Evolutionary conservation across 2,329 filamentous ascomycete genomes (phyloP).

Genomic region (Tolypocladium ovalisporum): DNA sequence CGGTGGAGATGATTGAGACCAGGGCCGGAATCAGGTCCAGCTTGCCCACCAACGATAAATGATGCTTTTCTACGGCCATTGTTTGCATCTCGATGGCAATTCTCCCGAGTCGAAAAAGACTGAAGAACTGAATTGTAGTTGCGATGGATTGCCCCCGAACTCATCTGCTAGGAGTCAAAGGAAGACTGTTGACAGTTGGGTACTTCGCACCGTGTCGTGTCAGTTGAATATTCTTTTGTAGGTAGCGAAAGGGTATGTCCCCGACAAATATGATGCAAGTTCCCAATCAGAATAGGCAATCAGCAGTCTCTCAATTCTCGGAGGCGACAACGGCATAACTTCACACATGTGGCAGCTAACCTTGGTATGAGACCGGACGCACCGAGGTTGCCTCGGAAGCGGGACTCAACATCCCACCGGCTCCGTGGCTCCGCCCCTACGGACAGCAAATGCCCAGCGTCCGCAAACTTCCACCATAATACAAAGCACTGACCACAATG

Average conservation of each 20-base stretch:
- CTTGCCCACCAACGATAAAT: conserved; percentile 4
- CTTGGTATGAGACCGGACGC: background rate
- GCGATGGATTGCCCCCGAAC: background rate
- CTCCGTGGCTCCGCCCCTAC: background rate
- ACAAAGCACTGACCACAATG: background rate
- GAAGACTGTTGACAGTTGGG: too few species aligned
- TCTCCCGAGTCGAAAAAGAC: too few species aligned
- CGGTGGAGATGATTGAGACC: conserved; percentile 2
- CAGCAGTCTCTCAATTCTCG: background rate
- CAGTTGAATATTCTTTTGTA: too few species aligned
- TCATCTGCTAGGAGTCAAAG: background rate
- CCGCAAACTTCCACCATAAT: too few species aligned
- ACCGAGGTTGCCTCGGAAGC: background rate
- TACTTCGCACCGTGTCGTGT: too few species aligned
- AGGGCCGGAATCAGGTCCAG: conserved; percentile 10
- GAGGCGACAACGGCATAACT: background rate
- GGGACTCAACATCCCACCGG: background rate
- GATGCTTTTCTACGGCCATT: background rate
- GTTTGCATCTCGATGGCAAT: background rate
- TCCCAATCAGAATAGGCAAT: background rate
- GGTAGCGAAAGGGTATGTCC: background rate
- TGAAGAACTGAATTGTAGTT: background rate
- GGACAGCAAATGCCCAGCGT: too few species aligned
- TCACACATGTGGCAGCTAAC: background rate
- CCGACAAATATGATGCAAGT: background rate